Evolutionary conservation across 129 eudicot genomes (phyloP).

Genomic region (Pittosporum tobira): DNA sequence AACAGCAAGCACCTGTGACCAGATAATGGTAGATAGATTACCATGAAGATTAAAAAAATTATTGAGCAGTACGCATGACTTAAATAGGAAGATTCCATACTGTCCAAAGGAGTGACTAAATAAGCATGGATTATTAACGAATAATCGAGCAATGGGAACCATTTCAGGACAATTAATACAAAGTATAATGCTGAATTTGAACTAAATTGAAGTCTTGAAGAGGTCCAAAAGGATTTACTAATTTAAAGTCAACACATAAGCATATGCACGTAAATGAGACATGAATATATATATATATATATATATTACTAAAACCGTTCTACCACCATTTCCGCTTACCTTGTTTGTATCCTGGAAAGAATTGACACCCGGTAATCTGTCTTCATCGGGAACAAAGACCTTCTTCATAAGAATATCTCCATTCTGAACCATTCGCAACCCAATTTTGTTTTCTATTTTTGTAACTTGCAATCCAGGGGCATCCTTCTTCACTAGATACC

Average conservation of each 20-base stretch:
- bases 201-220: too few species aligned
- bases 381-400: constrained; percentile 92
- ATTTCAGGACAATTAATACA: too few species aligned
- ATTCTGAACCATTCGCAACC: constrained; percentile 88
- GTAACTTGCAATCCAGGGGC: constrained; percentile 80
- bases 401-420: constrained; percentile 77
- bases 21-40: constrained; percentile 6
- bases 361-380: constrained; percentile 84
- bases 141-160: too few species aligned
- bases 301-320: background rate
- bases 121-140: too few species aligned
- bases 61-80: too few species aligned
- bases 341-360: constrained; percentile 95
- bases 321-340: constrained; percentile 33
- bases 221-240: too few species aligned
- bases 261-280: background rate
- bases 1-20: constrained; percentile 89
- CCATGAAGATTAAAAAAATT: background rate
- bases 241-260: too few species aligned
- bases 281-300: background rate
- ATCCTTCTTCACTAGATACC: constrained; percentile 74
- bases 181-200: too few species aligned
- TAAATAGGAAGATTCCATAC: background rate
- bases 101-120: too few species aligned
- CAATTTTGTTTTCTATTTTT: constrained; percentile 85